These are phyloP conservation scores for Backusella liffmaniae DNA, from an alignment of 192 early-diverging fungal species.

Conservation along the genomic window DNA sequence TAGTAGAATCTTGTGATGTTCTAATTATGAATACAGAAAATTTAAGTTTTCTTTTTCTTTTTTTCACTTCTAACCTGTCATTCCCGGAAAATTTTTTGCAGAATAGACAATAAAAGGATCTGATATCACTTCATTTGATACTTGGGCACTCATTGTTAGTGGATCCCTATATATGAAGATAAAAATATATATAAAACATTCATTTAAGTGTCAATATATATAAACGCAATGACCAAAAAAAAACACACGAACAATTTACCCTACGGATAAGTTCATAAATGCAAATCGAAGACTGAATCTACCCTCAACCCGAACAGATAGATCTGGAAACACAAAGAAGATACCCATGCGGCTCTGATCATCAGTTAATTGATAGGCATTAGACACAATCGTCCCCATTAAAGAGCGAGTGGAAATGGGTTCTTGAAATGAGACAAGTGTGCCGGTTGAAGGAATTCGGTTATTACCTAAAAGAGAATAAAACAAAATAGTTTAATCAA, in stretches of 20 bases:
- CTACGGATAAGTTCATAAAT: slow-evolving; percentile 56
- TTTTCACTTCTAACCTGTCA: slow-evolving; percentile 6
- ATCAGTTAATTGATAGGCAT: slow-evolving; percentile 15
- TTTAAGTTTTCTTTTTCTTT: neutral
- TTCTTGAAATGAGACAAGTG: slow-evolving; percentile 15
- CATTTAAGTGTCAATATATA: neutral
- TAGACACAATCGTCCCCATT: slow-evolving; percentile 21
- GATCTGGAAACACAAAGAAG: slow-evolving; percentile 78
- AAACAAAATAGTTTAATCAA: neutral
- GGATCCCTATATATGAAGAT: neutral
- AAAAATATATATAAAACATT: neutral
- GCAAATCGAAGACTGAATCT: slow-evolving; percentile 66
- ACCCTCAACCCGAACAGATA: slow-evolving; percentile 77
- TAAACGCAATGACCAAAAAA: neutral
- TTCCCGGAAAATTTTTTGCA: slow-evolving; percentile 74
- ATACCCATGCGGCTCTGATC: slow-evolving; percentile 32
- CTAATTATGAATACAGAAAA: neutral
- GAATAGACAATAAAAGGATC: slow-evolving; percentile 70
- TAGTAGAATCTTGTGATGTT: slow-evolving; percentile 57
- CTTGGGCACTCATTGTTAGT: slow-evolving; percentile 25
- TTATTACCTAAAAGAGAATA: neutral
- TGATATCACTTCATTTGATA: slow-evolving; percentile 54
- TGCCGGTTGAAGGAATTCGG: neutral
- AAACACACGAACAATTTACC: slow-evolving; percentile 3
- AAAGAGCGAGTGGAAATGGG: slow-evolving; percentile 20